A percentile compares a stretch with the other conserved stretches of the same genome.
Conservation (phyloP, 2,329 filamentous ascomycete species). For the Pseudogymnoascus sp. region DNA sequence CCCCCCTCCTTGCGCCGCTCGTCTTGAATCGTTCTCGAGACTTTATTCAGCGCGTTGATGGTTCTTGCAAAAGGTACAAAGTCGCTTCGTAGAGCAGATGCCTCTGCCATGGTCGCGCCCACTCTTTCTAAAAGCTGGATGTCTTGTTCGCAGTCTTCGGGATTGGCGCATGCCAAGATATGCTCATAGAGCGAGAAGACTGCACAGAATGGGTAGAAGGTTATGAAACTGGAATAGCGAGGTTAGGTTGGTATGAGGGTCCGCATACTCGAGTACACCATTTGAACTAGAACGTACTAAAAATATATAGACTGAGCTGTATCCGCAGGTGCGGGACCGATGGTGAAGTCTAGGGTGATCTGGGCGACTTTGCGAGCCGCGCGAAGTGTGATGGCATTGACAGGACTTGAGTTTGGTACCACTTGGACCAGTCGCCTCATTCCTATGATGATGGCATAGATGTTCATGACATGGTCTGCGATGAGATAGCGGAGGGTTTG, state of each 20-base stretch:
- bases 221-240: background rate
- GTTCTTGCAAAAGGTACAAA: conserved; percentile 7
- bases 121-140: background rate
- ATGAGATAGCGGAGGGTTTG: background rate
- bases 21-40: background rate
- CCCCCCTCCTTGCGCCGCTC: background rate
- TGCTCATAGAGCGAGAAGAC: conserved; percentile 1
- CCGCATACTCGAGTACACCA: background rate
- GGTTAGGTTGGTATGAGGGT: background rate
- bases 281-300: background rate
- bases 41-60: background rate
- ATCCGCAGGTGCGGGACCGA: background rate
- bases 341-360: background rate
- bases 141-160: background rate
- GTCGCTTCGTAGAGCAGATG: conserved; percentile 1
- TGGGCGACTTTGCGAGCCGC: background rate
- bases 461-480: conserved; percentile 1
- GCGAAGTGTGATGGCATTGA: conserved; percentile 5
- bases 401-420: background rate
- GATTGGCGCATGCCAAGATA: background rate
- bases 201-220: conserved; percentile 3
- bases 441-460: background rate
- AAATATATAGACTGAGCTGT: background rate
- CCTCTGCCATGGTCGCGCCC: background rate
- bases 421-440: background rate